Evolutionary conservation across 768 basidiomycete species (phyloP), one percentile per base, ranked within the genome.

Genomic region (Macrolepiota dolichaula): DNA sequence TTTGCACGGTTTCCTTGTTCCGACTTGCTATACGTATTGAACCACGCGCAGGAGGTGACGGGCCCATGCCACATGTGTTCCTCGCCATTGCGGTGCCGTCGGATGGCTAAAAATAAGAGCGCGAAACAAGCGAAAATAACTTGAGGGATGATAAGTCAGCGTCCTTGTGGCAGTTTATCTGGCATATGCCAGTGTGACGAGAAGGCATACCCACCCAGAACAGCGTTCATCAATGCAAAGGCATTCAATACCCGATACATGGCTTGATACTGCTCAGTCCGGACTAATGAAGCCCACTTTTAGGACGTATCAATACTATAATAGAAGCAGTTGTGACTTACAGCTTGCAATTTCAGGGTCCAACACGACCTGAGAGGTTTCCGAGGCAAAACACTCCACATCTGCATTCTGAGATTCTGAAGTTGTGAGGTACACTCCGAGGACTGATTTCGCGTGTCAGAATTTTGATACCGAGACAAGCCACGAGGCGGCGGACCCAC

Each of bases 191-290:
- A 59, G 50, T 50, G 50, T 50, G 54, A 17, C 40, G 56, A 25
- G 35, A 29, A 35, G 42, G 22, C 24, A 42, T 5, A 77, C 87
- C 61, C 72, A 88, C 91, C 75, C 3, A 94, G 79, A 46, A 81
- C 78, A 53, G 88, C 85, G 67, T 92, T 93, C 72, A 94, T 85
- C 58, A 93, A 73, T 5, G 92, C 85, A 73, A 93, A 93, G 17
- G 87, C 84, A 72, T 86, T 89, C 62, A 94, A 77, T 19, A 92
- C 91, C 29, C 87, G 85, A 71, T 92, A 93, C 78, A 92, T 92
- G n/a, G 91, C 91, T 65, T 92, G 92, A 71, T 88, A 94, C 62
- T 89, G 89, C 67, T 91, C 88, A 24, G 91, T 92, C 59, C 89
- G 86, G 74, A 92, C 92, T 93, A 67, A 66, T 62, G 66, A 55